Conservation (phyloP, 495 filamentous ascomycete genomes). For the Xylaria castorea region DNA sequence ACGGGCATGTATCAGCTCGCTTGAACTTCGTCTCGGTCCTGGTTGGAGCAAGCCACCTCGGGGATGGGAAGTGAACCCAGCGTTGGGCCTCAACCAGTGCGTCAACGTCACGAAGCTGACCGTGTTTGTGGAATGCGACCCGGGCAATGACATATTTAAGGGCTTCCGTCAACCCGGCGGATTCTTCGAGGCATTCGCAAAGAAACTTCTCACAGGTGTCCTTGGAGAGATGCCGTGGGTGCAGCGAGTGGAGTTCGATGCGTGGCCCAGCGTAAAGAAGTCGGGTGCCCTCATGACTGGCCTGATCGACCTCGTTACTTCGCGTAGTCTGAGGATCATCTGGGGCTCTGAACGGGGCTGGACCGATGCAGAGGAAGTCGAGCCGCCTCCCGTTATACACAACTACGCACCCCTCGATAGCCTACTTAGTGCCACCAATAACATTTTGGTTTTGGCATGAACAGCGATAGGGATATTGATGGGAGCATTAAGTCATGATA, state of each 20-base stretch:
- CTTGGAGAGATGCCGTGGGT: constrained; percentile 66
- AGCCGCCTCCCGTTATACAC: constrained; percentile 33
- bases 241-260: constrained; percentile 75
- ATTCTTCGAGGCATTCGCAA: constrained; percentile 78
- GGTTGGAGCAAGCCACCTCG: constrained; percentile 79
- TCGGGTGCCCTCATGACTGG: constrained; percentile 73
- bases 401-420: constrained; percentile 37
- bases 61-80: constrained; percentile 72
- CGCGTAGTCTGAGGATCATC: constrained; percentile 59
- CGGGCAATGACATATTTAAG: constrained; percentile 72
- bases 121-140: constrained; percentile 81
- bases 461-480: background rate
- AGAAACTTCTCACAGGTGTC: constrained; percentile 63
- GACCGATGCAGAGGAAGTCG: constrained; percentile 53
- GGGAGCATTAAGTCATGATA: background rate
- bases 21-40: constrained; percentile 81
- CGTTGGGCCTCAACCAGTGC: constrained; percentile 71
- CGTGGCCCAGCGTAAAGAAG: constrained; percentile 71
- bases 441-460: constrained; percentile 25
- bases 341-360: constrained; percentile 79
- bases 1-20: constrained; percentile 66
- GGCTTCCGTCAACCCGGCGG: constrained; percentile 72
- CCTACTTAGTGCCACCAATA: constrained; percentile 33
- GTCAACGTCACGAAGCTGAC: constrained; percentile 66
- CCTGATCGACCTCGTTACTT: constrained; percentile 62